Evolutionary conservation across 352 stramenopile species (phyloP), one percentile per base, ranked within the genome.

Genomic region (Globisporangium megalacanthum): DNA sequence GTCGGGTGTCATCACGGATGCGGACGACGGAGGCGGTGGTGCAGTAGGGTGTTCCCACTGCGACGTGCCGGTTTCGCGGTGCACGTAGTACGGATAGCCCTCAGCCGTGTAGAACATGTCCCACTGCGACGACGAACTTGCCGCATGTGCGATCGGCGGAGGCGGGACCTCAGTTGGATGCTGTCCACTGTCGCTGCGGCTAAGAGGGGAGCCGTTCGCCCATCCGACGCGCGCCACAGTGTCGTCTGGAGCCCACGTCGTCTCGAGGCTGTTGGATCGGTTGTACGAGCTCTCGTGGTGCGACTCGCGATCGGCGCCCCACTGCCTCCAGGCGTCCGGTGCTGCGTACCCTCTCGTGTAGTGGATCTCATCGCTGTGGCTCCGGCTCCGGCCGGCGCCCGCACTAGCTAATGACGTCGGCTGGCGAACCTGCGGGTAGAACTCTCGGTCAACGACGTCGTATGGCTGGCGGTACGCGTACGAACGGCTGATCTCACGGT

Each of bases 31-130:
- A 53, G 49, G 48, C 8, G 57, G 25, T 11, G 20, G 8, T 7
- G 25, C 25, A 11, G 37, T 15, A 36, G 84, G 81, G n/a, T 76
- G 78, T 48, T 92, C 84, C 84, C 82, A 94, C 54, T 91, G 84
- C 0, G 84, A 94, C 29, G 76, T 59, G 19, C 82, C 80, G 3
- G 82, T 89, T 33, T 50, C 51, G 61, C 67, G 69, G 64, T 91
- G 85, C 15, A 92, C 78, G 51, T 90, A 94, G 63, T 92, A 94
- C 15, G 74, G 65, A 48, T 94, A 89, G 5, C 84, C 84, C 47
- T 94, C 75, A 45, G 81, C 58, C 0, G 76, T 87, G 61, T 89
- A 88, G 41, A 84, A 75, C 7, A 72, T 86, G 13, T 91, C 78
- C 78, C 80, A 94, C 37, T 76, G 50, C 44, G 45, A 4, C 44